phyloP scores from a whole-genome alignment of 805 yeast species.

The Millerozyma miso region DNA sequence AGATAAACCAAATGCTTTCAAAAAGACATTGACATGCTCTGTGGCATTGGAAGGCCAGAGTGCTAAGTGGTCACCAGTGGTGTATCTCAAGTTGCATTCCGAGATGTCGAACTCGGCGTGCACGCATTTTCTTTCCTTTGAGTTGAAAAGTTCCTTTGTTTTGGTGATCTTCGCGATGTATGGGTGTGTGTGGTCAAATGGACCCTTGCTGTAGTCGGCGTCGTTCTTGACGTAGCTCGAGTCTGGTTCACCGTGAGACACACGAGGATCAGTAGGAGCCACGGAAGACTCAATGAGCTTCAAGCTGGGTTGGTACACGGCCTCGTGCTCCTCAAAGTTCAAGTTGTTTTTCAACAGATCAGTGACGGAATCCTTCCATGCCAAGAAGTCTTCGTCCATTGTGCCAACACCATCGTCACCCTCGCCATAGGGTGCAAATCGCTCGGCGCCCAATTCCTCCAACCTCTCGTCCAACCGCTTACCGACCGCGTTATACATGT shows the following conservation, averaged over 20 bases:
- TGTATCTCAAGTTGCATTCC: constrained; percentile 68
- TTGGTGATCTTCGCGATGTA: constrained; percentile 63
- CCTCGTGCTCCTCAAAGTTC: constrained; percentile 74
- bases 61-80: constrained; percentile 96
- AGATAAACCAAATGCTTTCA: constrained; percentile 57
- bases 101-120: constrained; percentile 87
- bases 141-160: constrained; percentile 68
- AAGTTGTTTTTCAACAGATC: constrained; percentile 60
- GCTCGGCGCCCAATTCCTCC: constrained; percentile 62
- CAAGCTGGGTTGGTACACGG: constrained; percentile 69
- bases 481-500: constrained; percentile 82
- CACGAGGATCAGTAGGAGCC: constrained; percentile 26
- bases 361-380: constrained; percentile 84
- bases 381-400: constrained; percentile 88
- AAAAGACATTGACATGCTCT: constrained; percentile 65
- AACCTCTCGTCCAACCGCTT: constrained; percentile 51
- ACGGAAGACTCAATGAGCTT: constrained; percentile 34
- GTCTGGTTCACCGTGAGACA: constrained; percentile 77
- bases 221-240: constrained; percentile 32
- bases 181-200: constrained; percentile 80
- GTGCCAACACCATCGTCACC: constrained; percentile 97
- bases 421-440: constrained; percentile 74
- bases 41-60: constrained; percentile 89
- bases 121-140: constrained; percentile 68
- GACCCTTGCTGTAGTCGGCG: constrained; percentile 51